A percentile compares a stretch with the other conserved stretches of the same genome.
These are phyloP conservation scores for Cryptosporidium meleagridis DNA, from an alignment of 169 alveolate species.

Conservation along the genomic window DNA sequence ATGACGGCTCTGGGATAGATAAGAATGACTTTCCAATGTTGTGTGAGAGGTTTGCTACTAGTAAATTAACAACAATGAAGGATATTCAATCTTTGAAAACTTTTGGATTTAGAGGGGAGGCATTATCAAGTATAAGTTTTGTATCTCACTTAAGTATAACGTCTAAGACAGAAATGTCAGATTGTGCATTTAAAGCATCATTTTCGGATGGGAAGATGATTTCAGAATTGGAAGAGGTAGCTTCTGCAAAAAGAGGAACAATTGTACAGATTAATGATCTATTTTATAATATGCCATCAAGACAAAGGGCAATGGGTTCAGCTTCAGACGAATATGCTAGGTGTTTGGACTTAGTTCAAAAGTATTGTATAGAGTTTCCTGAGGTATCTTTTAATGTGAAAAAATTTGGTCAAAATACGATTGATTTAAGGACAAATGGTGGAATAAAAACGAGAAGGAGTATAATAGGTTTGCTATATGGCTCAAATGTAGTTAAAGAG, in stretches of 20 bases:
- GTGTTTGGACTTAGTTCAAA: constrained; percentile 91
- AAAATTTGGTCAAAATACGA: constrained; percentile 81
- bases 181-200: constrained; percentile 58
- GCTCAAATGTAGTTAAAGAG: constrained; percentile 46
- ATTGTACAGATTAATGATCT: constrained; percentile 85
- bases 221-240: constrained; percentile 73
- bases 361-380: constrained; percentile 93
- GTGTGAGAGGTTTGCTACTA: constrained; percentile 97
- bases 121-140: constrained; percentile 87
- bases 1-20: constrained; percentile 96
- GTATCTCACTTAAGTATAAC: constrained; percentile 45
- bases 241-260: constrained; percentile 85
- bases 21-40: constrained; percentile 91
- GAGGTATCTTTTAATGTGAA: constrained; percentile 85
- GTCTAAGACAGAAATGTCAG: constrained; percentile 42
- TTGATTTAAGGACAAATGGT: constrained; percentile 82
- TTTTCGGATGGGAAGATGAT: constrained; percentile 76
- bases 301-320: constrained; percentile 79
- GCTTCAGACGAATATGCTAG: constrained; percentile 85
- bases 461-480: constrained; percentile 31
- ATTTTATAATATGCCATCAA: constrained; percentile 85
- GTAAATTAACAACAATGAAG: constrained; percentile 89
- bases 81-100: constrained; percentile 89
- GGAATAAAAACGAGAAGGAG: constrained; percentile 15
- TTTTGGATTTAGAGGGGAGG: constrained; percentile 99